phyloP scores from a whole-genome alignment of 2,329 filamentous ascomycete species.

The Sordariomycetes sp. region DNA sequence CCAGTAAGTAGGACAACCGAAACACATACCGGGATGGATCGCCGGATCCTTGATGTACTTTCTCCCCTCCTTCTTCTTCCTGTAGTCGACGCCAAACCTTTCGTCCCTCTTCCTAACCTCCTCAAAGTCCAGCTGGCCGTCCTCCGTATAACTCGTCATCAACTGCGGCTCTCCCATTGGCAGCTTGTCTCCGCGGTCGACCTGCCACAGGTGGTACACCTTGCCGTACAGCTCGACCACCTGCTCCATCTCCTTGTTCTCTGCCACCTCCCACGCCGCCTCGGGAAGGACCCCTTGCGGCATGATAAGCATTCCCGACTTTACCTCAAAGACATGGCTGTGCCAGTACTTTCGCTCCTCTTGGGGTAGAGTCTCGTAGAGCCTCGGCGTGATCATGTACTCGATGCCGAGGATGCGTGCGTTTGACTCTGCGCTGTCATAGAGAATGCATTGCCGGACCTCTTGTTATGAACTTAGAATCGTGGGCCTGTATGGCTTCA shows the following conservation, averaged over 20 bases:
- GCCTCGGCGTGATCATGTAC: conserved; percentile 67
- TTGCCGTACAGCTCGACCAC: conserved; percentile 71
- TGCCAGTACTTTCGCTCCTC: conserved; percentile 74
- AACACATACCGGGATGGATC: conserved; percentile 27
- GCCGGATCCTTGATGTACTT: conserved; percentile 26
- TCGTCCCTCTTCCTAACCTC: conserved; percentile 32
- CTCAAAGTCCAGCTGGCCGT: conserved; percentile 37
- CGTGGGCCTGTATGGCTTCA: background rate
- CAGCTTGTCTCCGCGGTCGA: conserved; percentile 56
- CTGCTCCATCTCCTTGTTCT: conserved; percentile 72
- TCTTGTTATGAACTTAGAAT: conserved; percentile 31
- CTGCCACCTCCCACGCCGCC: conserved; percentile 61
- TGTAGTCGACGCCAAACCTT: conserved; percentile 33
- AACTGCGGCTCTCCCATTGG: conserved; percentile 41
- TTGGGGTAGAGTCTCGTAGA: conserved; percentile 54
- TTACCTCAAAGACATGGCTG: conserved; percentile 63
- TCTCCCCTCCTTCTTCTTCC: conserved; percentile 30
- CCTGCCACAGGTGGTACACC: conserved; percentile 79
- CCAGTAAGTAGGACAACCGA: background rate
- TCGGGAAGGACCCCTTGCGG: conserved; percentile 50
- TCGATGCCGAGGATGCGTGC: conserved; percentile 76
- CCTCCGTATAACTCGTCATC: conserved; percentile 41
- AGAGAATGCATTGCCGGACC: conserved; percentile 76
- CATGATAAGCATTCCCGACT: conserved; percentile 72
- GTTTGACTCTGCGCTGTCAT: conserved; percentile 56